Evolutionary conservation across 371 early-diverging fungal genomes (phyloP), one percentile per base, ranked within the genome.

Genomic region (Apophysomyces sp.): DNA sequence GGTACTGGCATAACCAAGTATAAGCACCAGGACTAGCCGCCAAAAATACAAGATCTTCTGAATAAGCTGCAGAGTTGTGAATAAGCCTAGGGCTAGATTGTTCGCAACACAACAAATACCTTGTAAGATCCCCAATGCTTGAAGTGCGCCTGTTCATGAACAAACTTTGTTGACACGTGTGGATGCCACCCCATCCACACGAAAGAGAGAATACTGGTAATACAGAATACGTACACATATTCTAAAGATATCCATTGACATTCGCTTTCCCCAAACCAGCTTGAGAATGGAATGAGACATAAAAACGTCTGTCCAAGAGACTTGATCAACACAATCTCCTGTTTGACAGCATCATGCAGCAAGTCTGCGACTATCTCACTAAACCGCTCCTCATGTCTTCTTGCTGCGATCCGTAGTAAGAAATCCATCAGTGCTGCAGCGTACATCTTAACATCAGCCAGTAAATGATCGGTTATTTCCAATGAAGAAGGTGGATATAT

Each of bases 111-210:
- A 21, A 6, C 31, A 36, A 24, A 4, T 64, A 64, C 65, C 59
- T 58, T 64, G 37, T 64, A 64, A 6, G 41, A 4, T 2, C 40
- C 49, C 60, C 58, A 59, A 18, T 59, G 49, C 18, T 58, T 52
- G 2, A 64, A 32, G 4, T 37, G 56, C 6, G 27, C 39, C 21
- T 16, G 32, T 39, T 41, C 52, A 36, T 58, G 59, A 59, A 44
- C 39, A 44, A 54, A 58, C 1, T 58, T 59, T 24, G 52, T 54
- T 16, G 65, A 64, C 15, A 41, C 65, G 16, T 39, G 21, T 9
- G 51, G 57, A 28, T 64, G 65, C 65, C 65, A 64, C n/a, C 54
- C 21, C 59, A 58, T 59, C 59, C 65, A 64, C 15, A 49, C 4
- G 26, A 53, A 58, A 2, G 65, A 64, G 12, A 58, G 32, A 2